Evolutionary conservation across 768 basidiomycete species (phyloP).

Genomic region (Zangia roseola): DNA sequence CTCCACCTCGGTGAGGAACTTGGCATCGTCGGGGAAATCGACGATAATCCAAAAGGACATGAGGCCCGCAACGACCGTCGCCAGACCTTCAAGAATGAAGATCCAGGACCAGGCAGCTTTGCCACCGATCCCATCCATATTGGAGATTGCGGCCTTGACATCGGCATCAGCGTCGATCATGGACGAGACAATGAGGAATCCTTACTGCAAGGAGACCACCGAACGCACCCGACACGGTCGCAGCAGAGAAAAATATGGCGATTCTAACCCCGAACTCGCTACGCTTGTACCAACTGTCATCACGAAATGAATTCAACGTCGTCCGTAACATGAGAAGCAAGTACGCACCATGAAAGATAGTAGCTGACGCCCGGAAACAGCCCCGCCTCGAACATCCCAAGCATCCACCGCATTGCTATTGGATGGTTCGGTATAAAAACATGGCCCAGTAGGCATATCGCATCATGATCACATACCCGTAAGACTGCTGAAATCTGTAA

Average conservation of each 20-base stretch:
- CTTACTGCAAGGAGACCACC: constrained; percentile 70
- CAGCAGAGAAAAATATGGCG: constrained; percentile 74
- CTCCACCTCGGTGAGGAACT: constrained; percentile 71
- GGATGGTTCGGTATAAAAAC: not conserved
- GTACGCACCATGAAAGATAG: constrained; percentile 66
- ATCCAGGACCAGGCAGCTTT: constrained; percentile 72
- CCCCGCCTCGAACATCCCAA: constrained; percentile 67
- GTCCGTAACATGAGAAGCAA: not conserved
- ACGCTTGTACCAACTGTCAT: constrained; percentile 58
- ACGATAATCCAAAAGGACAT: constrained; percentile 76
- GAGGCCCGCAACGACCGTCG: constrained; percentile 62
- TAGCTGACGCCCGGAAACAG: constrained; percentile 52
- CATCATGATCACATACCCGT: constrained; percentile 44
- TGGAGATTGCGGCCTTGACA: constrained; percentile 55
- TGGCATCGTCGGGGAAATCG: constrained; percentile 82
- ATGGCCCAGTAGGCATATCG: not conserved
- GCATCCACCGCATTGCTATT: constrained; percentile 66
- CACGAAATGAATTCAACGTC: too few relatives aligned
- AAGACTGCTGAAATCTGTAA: constrained; percentile 66
- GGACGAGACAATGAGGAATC: not conserved
- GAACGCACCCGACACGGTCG: constrained; percentile 81
- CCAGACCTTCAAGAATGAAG: constrained; percentile 72
- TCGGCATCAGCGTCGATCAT: not conserved
- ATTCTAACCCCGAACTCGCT: constrained; percentile 70
- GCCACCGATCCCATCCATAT: constrained; percentile 69